Base-by-base conservation (phyloP, 257 asterid species). In the Capsicum baccatum region DNA sequence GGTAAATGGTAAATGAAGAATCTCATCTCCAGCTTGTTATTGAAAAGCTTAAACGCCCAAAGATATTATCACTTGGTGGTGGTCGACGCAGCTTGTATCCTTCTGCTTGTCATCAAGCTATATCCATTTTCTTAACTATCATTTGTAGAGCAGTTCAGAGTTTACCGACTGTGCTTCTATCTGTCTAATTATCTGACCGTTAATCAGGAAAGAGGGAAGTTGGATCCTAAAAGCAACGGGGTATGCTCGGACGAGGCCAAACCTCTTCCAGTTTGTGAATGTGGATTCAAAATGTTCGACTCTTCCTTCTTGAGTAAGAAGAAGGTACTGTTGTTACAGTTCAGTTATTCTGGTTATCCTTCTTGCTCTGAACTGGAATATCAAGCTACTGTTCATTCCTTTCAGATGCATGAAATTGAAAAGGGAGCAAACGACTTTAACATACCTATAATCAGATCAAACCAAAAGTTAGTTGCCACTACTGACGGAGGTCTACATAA, bases 401-500 rank as follows among this genome's bases (percentile, higher is more conserved):
- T 84, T 74, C 81, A 94, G 98, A 90, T 88, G 94, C 86, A 84
- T 80, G 97, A 97, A 94, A 91, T 97, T 39, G 94, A 92, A 79
- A 92, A 92, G 88, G 93, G 95, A 54, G 96, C 98, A 35, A 83
- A 81, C 67, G 97, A 95, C 90, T 78, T 92, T 9, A 95, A 94
- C 80, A 54, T 92, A 81, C 98, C 98, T 19, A 86, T 92, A 71
- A 88, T 92, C 81, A 87, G 85, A 87, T 92, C 95, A 81, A 93
- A 92, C 68, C 85, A 94, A 42, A 90, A 91, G 86, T 84, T 89
- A 42, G 98, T 91, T 79, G 99, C 98, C 84, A 89, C 94, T 15
- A 88, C 44, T 44, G 90, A 95, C 83, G 98, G 99, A 78, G 99
- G 98, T 84, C 86, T 97, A 76, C 87, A 92, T 64, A 87, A 94